These are phyloP conservation scores for Xylaria sp. DNA, from an alignment of 2,329 filamentous ascomycete species.

Conservation along the genomic window DNA sequence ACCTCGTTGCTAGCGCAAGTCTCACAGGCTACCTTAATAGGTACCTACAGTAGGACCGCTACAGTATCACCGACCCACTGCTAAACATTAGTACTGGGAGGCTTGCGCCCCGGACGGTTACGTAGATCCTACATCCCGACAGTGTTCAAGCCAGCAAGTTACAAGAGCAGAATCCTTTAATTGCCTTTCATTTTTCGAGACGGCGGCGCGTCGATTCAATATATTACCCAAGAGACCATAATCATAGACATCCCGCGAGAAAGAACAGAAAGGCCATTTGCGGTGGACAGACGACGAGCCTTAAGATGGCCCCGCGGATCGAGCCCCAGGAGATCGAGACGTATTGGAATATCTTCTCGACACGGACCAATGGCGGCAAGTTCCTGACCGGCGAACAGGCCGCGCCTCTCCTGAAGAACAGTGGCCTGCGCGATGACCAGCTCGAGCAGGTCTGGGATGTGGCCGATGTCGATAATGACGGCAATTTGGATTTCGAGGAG, in stretches of 20 bases:
- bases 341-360: conserved; percentile 69
- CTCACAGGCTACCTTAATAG: neutral
- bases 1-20: neutral
- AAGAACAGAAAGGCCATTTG: neutral
- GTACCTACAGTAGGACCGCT: neutral
- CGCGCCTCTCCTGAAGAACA: conserved; percentile 68
- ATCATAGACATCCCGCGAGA: neutral
- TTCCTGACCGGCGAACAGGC: conserved; percentile 66
- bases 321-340: conserved; percentile 68
- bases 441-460: conserved; percentile 98
- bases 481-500: conserved; percentile 98
- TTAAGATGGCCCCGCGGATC: conserved; percentile 64
- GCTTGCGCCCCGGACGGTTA: conserved; percentile 13
- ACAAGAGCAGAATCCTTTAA: neutral
- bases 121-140: conserved; percentile 9
- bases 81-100: neutral
- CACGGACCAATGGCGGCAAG: conserved; percentile 64
- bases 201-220: neutral
- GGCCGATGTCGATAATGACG: conserved; percentile 95
- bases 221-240: neutral
- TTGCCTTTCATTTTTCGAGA: neutral
- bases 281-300: neutral
- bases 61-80: neutral
- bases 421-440: conserved; percentile 70
- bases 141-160: neutral